Percentiles rank a stretch among this genome's conserved stretches.
These are phyloP conservation scores for Irpex lacteus DNA, from an alignment of 1,284 basidiomycete species.

Conservation along the genomic window DNA sequence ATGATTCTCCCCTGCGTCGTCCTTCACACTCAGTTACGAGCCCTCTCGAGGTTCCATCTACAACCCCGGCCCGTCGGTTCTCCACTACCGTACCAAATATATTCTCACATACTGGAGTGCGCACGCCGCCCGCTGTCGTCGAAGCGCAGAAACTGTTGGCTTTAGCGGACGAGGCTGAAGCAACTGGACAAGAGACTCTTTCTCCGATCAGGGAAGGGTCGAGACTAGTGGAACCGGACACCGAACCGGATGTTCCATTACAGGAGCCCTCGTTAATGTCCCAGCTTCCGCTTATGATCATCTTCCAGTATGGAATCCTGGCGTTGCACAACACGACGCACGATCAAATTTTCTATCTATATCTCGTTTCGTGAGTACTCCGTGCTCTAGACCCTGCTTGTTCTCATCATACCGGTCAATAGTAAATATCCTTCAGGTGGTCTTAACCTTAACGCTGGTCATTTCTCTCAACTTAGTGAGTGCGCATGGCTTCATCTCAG, in stretches of 20 bases:
- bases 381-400: background rate
- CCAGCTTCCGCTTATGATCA: conserved; percentile 68
- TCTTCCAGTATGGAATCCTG: conserved; percentile 76
- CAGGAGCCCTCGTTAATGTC: conserved; percentile 60
- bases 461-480: conserved; percentile 81
- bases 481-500: conserved; percentile 10
- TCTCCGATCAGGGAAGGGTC: conserved; percentile 51
- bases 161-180: conserved; percentile 36
- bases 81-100: conserved; percentile 67
- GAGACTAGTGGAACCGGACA: conserved; percentile 21
- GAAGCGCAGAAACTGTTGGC: conserved; percentile 61
- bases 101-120: conserved; percentile 77
- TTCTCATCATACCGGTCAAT: conserved; percentile 5
- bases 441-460: conserved; percentile 70
- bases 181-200: conserved; percentile 37
- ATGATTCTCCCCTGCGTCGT: conserved; percentile 17
- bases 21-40: conserved; percentile 15
- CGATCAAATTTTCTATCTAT: conserved; percentile 81
- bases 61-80: conserved; percentile 39
- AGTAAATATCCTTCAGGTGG: conserved; percentile 74
- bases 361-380: conserved; percentile 73
- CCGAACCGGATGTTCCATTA: conserved; percentile 24
- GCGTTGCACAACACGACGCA: conserved; percentile 82
- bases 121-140: conserved; percentile 64
- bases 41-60: background rate